phyloP scores from a whole-genome alignment of 2,329 filamentous ascomycete species.

The Alternaria arbusti region DNA sequence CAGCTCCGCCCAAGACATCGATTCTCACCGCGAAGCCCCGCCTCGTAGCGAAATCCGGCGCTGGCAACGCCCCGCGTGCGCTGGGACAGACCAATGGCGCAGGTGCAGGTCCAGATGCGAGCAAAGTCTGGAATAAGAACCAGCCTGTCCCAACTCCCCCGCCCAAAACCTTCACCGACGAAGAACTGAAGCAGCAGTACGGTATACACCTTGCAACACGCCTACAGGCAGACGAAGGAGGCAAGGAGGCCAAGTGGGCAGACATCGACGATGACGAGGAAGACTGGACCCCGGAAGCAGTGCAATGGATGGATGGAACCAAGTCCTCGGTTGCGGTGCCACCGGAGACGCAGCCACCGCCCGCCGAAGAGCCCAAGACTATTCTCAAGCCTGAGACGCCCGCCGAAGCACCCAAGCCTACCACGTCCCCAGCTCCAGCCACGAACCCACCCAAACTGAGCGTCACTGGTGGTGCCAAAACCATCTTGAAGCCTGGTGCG shows the following conservation, averaged over 20 bases:
- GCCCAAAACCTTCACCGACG: slow-evolving; percentile 82
- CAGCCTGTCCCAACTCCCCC: slow-evolving; percentile 75
- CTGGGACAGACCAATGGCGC: slow-evolving; percentile 65
- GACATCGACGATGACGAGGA: slow-evolving; percentile 90
- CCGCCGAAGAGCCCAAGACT: slow-evolving; percentile 36
- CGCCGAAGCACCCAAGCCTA: slow-evolving; percentile 50
- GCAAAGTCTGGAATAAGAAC: slow-evolving; percentile 88
- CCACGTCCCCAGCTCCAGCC: slow-evolving; percentile 20
- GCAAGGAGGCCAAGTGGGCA: slow-evolving; percentile 83
- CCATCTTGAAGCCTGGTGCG: slow-evolving; percentile 57
- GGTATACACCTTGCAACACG: slow-evolving; percentile 85
- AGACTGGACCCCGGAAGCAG: slow-evolving; percentile 83
- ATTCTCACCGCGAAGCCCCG: slow-evolving; percentile 68
- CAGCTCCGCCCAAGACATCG: slow-evolving; percentile 53
- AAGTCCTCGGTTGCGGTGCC: slow-evolving; percentile 74
- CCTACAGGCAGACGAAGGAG: slow-evolving; percentile 73
- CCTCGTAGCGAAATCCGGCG: slow-evolving; percentile 75
- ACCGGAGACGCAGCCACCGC: slow-evolving; percentile 47
- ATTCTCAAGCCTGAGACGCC: slow-evolving; percentile 30
- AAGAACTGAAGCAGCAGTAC: slow-evolving; percentile 82
- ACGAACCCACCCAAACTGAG: slow-evolving; percentile 44
- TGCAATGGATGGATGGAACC: slow-evolving; percentile 88
- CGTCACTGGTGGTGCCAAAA: slow-evolving; percentile 52
- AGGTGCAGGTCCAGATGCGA: slow-evolving; percentile 70
- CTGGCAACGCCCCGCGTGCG: slow-evolving; percentile 61